These are phyloP conservation scores for Blumeriella jaapii DNA, from an alignment of 2,329 filamentous ascomycete species.

Conservation along the genomic window DNA sequence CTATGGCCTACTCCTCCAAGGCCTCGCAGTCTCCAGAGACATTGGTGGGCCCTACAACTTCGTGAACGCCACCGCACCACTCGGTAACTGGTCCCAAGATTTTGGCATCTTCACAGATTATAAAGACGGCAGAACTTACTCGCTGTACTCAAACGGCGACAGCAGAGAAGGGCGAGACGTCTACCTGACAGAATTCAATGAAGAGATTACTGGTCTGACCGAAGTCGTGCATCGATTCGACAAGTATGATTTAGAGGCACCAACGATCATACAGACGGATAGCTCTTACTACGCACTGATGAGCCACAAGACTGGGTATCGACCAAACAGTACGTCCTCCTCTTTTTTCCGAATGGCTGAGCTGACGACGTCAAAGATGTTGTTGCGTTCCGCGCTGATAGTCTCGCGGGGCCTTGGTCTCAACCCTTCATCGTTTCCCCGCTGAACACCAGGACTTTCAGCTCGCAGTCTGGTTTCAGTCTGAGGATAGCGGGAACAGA, in stretches of 20 bases:
- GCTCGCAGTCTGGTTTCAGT: conserved; percentile 40
- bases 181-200: conserved; percentile 43
- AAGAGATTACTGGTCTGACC: conserved; percentile 39
- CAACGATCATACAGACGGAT: conserved; percentile 48
- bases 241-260: conserved; percentile 49
- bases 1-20: conserved; percentile 7
- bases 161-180: conserved; percentile 42
- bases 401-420: conserved; percentile 39
- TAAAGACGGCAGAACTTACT: conserved; percentile 43
- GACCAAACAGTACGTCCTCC: conserved; percentile 38
- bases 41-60: conserved; percentile 7
- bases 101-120: conserved; percentile 50
- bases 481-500: conserved; percentile 37
- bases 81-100: conserved; percentile 52
- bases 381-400: conserved; percentile 42
- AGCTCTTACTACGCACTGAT: conserved; percentile 48
- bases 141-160: conserved; percentile 50
- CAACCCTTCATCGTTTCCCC: conserved; percentile 42
- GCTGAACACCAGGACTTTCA: conserved; percentile 39
- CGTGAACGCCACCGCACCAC: conserved; percentile 39
- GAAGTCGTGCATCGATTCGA: conserved; percentile 42
- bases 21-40: conserved; percentile 4
- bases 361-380: conserved; percentile 30
- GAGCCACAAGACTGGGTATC: conserved; percentile 52
- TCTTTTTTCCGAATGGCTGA: neutral